phyloP scores from a whole-genome alignment of 352 stramenopile species.

The Pythium chondricola region DNA sequence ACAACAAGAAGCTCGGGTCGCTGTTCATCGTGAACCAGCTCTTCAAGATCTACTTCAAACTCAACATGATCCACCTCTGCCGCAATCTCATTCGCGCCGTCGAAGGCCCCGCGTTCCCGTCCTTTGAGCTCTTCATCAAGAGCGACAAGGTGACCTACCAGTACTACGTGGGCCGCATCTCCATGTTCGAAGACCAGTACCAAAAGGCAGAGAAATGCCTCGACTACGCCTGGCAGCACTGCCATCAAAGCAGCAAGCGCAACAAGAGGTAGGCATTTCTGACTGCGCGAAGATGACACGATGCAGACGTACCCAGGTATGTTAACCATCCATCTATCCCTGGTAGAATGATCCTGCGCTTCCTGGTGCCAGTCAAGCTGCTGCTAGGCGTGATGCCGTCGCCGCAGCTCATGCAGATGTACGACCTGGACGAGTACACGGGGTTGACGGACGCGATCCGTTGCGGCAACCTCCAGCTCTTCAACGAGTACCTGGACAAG shows the following conservation, averaged over 20 bases:
- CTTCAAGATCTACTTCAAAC: slow-evolving; percentile 97
- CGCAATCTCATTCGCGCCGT: slow-evolving; percentile 91
- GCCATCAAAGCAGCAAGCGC: slow-evolving; percentile 65
- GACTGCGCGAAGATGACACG: neutral
- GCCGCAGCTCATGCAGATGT: slow-evolving; percentile 86
- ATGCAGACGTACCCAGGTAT: neutral
- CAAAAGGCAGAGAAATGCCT: slow-evolving; percentile 91
- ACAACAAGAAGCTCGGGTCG: slow-evolving; percentile 84
- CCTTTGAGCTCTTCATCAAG: slow-evolving; percentile 79
- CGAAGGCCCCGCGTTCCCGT: slow-evolving; percentile 68
- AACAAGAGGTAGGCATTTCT: slow-evolving; percentile 77
- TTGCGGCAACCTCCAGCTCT: slow-evolving; percentile 89
- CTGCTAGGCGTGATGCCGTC: slow-evolving; percentile 91
- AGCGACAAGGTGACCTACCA: slow-evolving; percentile 92
- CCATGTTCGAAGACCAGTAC: slow-evolving; percentile 97
- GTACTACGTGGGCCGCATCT: slow-evolving; percentile 94
- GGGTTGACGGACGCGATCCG: slow-evolving; percentile 88
- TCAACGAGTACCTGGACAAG: slow-evolving; percentile 88
- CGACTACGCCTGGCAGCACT: slow-evolving; percentile 92
- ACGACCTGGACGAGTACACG: slow-evolving; percentile 80
- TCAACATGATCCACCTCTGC: slow-evolving; percentile 92
- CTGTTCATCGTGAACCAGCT: slow-evolving; percentile 94
- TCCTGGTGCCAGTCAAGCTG: slow-evolving; percentile 93
- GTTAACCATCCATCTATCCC: neutral
- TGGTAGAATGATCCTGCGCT: slow-evolving; percentile 89